Conservation (phyloP, 208 protist genomes). For the Crithidia brevicula region DNA sequence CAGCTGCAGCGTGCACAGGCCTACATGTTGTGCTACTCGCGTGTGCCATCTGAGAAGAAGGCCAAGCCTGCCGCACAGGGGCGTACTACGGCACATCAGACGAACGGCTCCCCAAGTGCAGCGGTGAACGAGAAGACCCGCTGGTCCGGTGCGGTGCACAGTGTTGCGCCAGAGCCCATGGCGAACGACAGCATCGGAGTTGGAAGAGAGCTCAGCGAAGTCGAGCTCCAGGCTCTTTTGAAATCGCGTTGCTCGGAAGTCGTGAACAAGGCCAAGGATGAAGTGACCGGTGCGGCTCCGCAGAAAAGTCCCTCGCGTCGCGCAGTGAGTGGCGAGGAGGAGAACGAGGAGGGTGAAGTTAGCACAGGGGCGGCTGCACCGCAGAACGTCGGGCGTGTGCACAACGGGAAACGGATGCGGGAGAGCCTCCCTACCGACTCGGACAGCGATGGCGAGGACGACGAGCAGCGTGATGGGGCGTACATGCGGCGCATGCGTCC, state of each 20-base stretch:
- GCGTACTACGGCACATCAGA: neutral
- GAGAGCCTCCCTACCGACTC: constrained; percentile 35
- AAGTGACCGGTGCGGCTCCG: too few species aligned
- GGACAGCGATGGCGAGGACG: constrained; percentile 29
- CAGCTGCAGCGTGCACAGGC: constrained; percentile 71
- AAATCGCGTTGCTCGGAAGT: neutral
- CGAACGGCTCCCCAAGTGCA: neutral
- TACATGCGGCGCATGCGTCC: constrained; percentile 11
- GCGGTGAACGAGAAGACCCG: too few species aligned
- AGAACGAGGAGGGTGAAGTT: constrained; percentile 3
- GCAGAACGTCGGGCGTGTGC: neutral
- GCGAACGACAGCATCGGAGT: too few species aligned
- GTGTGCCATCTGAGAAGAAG: constrained; percentile 21
- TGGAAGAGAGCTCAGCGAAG: constrained; percentile 31
- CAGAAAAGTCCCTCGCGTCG: too few species aligned
- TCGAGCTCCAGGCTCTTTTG: constrained; percentile 25
- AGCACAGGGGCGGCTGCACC: too few species aligned
- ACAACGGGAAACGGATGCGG: constrained; percentile 26
- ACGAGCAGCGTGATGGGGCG: constrained; percentile 18
- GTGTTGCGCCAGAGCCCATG: too few species aligned
- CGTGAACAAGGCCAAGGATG: neutral
- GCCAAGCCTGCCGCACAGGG: neutral
- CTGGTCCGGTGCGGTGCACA: too few species aligned
- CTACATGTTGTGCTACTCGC: constrained; percentile 93
- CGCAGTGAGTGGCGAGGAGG: neutral